Conservation (phyloP, 768 basidiomycete species). For the Agrocybe praecox region DNA sequence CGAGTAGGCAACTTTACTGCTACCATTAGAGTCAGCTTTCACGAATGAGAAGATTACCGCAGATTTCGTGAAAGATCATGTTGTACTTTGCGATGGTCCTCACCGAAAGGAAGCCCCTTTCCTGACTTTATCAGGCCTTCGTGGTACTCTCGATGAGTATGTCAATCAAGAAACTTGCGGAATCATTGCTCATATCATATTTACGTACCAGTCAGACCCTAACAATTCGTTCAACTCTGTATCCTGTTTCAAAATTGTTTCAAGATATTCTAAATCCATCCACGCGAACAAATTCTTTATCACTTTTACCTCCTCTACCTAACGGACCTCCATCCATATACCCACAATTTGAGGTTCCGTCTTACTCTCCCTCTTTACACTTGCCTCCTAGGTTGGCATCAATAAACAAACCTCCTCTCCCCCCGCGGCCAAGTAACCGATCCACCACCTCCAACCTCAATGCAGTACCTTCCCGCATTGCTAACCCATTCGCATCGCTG, state of each 20-base stretch:
- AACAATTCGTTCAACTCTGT: conserved; percentile 45
- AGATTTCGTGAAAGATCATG: conserved; percentile 84
- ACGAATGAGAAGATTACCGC: conserved; percentile 60
- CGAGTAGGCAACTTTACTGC: conserved; percentile 72
- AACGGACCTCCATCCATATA: conserved; percentile 38
- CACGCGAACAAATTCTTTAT: conserved; percentile 32
- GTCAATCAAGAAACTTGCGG: conserved; percentile 20
- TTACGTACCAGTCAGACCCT: conserved; percentile 35
- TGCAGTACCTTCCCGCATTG: conserved; percentile 46
- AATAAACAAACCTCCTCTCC: conserved; percentile 38
- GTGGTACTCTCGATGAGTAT: conserved; percentile 69
- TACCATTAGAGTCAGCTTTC: conserved; percentile 67
- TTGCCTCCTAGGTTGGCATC: conserved; percentile 49
- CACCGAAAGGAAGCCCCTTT: conserved; percentile 52
- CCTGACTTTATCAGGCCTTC: conserved; percentile 81
- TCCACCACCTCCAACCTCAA: conserved; percentile 16
- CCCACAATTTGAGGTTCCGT: conserved; percentile 48
- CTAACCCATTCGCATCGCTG: conserved; percentile 81
- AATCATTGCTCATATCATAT: conserved; percentile 2
- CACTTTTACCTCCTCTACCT: conserved; percentile 59
- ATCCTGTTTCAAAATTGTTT: conserved; percentile 42
- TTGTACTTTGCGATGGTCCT: conserved; percentile 63
- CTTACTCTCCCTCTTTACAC: conserved; percentile 44
- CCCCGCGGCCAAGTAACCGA: conserved; percentile 37
- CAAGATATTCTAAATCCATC: conserved; percentile 37